Conservation (phyloP, 441 rosid genomes). For the Populus tomentosa region DNA sequence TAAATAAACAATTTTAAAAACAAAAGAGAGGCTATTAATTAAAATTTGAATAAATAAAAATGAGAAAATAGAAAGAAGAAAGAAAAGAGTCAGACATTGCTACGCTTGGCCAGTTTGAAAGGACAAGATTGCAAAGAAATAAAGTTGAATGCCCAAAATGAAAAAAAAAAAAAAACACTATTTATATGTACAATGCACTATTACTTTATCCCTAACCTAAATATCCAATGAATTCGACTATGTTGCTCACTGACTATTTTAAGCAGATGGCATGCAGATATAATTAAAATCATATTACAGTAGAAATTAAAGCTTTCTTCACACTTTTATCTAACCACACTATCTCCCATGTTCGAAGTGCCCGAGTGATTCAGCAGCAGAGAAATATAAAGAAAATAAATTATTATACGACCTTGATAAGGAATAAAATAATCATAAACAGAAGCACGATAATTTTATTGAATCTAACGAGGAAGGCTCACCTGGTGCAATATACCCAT, state of each 20-base stretch:
- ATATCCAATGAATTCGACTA: neutral
- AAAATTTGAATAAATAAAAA: no score
- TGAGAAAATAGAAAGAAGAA: no score
- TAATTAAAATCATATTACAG: neutral
- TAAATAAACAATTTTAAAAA: no score
- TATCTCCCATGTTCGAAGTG: neutral
- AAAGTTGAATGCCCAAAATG: no score
- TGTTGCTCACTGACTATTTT: no score
- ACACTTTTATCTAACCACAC: neutral
- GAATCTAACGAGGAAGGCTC: conserved; percentile 11
- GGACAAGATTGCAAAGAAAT: neutral
- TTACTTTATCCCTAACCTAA: no score
- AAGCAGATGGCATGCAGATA: neutral
- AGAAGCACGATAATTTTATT: neutral
- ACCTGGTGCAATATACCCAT: conserved; percentile 99
- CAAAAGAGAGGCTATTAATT: no score
- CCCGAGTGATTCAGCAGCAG: neutral
- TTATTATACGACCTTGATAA: no score
- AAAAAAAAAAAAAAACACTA: no score
- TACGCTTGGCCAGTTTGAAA: no score
- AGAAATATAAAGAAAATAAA: neutral
- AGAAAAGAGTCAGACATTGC: no score
- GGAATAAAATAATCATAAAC: neutral
- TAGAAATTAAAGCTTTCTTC: neutral
- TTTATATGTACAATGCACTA: no score